These are phyloP conservation scores for Leptodermis oblonga DNA, from an alignment of 257 asterid genomes.

Conservation along the genomic window DNA sequence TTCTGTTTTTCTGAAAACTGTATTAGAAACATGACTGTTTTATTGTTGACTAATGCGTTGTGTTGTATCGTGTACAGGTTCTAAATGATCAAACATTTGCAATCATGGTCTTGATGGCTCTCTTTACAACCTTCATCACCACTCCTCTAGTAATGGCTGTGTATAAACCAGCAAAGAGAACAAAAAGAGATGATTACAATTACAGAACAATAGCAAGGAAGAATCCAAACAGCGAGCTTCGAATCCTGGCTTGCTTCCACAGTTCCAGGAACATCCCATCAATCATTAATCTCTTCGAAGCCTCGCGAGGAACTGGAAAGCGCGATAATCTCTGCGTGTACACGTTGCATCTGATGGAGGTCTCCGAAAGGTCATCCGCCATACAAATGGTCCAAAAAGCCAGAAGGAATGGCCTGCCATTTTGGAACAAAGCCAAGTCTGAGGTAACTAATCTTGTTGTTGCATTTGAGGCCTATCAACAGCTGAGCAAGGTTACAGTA, in stretches of 20 bases:
- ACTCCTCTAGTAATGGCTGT: constrained; percentile 50
- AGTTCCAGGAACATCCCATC: constrained; percentile 46
- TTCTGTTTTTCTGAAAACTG: not conserved
- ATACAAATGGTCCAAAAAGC: constrained; percentile 59
- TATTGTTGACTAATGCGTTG: not conserved
- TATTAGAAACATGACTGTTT: not conserved
- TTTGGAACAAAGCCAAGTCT: constrained; percentile 33
- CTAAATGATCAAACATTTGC: constrained; percentile 58
- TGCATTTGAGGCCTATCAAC: constrained; percentile 50
- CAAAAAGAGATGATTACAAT: constrained; percentile 24
- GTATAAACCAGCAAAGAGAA: constrained; percentile 45
- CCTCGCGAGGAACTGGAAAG: constrained; percentile 50
- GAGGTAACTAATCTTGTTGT: constrained; percentile 43
- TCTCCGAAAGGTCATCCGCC: constrained; percentile 55
- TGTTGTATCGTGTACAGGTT: constrained; percentile 28
- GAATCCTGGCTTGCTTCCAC: constrained; percentile 49
- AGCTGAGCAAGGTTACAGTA: constrained; percentile 41
- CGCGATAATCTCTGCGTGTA: constrained; percentile 43
- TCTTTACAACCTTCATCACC: constrained; percentile 57
- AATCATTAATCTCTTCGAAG: constrained; percentile 49
- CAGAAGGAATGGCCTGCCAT: constrained; percentile 39
- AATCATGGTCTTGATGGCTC: constrained; percentile 61
- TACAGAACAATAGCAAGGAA: constrained; percentile 43
- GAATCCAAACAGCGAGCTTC: constrained; percentile 31
- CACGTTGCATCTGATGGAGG: constrained; percentile 59